These are phyloP conservation scores for Talaromyces thailandensis DNA, from an alignment of 495 filamentous ascomycete species.

Conservation along the genomic window DNA sequence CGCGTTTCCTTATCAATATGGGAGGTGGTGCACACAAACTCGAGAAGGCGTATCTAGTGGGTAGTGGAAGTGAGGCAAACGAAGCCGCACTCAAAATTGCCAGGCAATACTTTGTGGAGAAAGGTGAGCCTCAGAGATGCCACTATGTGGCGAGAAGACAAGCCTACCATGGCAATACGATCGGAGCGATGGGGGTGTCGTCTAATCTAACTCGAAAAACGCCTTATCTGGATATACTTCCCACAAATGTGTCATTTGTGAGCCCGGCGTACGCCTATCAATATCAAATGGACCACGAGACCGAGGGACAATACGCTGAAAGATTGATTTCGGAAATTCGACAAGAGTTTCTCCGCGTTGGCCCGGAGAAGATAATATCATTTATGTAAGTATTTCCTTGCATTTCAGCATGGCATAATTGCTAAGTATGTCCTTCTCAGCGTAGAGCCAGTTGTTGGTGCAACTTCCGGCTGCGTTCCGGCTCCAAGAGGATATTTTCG, in stretches of 20 bases:
- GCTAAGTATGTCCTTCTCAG: slow-evolving; percentile 29
- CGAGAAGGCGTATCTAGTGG: slow-evolving; percentile 19
- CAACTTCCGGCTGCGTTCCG: slow-evolving; percentile 49
- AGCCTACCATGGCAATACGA: slow-evolving; percentile 64
- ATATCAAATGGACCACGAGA: slow-evolving; percentile 31
- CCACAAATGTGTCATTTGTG: slow-evolving; percentile 47
- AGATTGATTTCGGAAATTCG: slow-evolving; percentile 61
- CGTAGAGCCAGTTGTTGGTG: neutral
- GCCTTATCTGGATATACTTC: slow-evolving; percentile 53
- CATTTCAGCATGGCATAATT: slow-evolving; percentile 33
- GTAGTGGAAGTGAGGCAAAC: slow-evolving; percentile 39
- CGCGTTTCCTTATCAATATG: slow-evolving; percentile 36
- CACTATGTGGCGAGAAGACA: slow-evolving; percentile 54
- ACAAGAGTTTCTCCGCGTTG: slow-evolving; percentile 60
- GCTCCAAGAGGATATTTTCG: slow-evolving; percentile 55
- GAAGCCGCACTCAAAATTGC: slow-evolving; percentile 50
- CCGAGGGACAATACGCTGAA: slow-evolving; percentile 37
- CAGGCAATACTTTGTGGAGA: slow-evolving; percentile 29
- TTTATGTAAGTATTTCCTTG: slow-evolving; percentile 52
- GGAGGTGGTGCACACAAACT: slow-evolving; percentile 12
- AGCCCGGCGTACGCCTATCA: slow-evolving; percentile 58
- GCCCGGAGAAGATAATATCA: slow-evolving; percentile 61
- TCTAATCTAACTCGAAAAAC: slow-evolving; percentile 52
- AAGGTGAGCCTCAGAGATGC: slow-evolving; percentile 27
- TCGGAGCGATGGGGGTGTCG: slow-evolving; percentile 54